A percentile compares a stretch with the other conserved stretches of the same genome.
Conservation (phyloP, 164 flowering plant genomes). For the Liquidambar formosana region DNA sequence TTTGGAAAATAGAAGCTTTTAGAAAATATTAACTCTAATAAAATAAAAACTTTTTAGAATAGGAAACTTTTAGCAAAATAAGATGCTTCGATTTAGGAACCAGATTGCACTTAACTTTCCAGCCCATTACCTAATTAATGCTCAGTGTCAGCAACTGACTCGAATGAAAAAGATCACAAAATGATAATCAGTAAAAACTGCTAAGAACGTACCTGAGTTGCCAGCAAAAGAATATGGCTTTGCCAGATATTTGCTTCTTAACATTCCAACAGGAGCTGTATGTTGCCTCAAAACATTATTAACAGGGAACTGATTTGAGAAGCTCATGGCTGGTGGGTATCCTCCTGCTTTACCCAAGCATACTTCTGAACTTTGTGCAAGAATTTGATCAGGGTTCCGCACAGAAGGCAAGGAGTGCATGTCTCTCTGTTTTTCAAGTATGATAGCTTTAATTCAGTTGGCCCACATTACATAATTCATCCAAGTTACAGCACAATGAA, state of each 20-base stretch:
- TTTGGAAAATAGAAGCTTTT: no score
- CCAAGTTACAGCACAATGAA: slow-evolving; percentile 2
- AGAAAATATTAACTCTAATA: no score
- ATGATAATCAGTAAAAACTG: background rate
- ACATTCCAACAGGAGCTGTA: slow-evolving; percentile 32
- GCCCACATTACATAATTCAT: background rate
- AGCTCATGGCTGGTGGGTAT: slow-evolving; percentile 27
- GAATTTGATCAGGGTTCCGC: slow-evolving; percentile 37
- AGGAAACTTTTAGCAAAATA: no score
- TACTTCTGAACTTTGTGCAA: slow-evolving; percentile 39
- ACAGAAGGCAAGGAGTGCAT: slow-evolving; percentile 15
- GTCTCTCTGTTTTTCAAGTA: slow-evolving; percentile 37
- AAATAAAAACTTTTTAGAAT: no score
- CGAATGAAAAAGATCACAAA: background rate
- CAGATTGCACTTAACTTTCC: background rate
- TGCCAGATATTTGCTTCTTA: slow-evolving; percentile 39
- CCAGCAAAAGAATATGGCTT: slow-evolving; percentile 50
- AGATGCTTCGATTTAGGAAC: no score
- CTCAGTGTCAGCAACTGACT: no score
- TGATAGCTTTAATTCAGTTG: slow-evolving; percentile 9
- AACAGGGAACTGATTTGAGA: slow-evolving; percentile 37
- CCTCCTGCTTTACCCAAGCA: slow-evolving; percentile 35
- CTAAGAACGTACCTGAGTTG: slow-evolving; percentile 50
- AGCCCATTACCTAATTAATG: background rate
- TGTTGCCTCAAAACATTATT: slow-evolving; percentile 34